These are phyloP conservation scores for Myxozyma monticola DNA, from an alignment of 805 yeast species.

Conservation along the genomic window DNA sequence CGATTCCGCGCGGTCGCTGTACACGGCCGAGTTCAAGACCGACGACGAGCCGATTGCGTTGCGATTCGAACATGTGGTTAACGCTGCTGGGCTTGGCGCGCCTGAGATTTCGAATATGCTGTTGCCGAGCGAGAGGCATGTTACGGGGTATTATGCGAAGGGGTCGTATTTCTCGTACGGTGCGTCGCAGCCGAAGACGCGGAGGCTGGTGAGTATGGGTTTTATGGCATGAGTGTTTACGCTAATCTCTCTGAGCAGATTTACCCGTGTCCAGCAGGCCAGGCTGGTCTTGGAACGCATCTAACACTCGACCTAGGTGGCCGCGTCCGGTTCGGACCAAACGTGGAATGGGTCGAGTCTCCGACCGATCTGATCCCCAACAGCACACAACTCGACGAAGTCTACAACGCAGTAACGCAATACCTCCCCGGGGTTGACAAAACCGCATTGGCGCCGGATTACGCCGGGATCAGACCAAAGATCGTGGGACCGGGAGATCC, in stretches of 20 bases:
- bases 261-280: constrained; percentile 77
- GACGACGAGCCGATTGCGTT: constrained; percentile 41
- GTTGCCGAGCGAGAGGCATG: constrained; percentile 60
- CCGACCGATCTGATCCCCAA: constrained; percentile 38
- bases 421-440: constrained; percentile 63
- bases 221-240: constrained; percentile 11
- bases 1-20: constrained; percentile 12
- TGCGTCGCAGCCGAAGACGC: constrained; percentile 50
- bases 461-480: constrained; percentile 85
- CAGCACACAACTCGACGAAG: constrained; percentile 50
- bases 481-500: constrained; percentile 48
- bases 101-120: constrained; percentile 68
- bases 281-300: constrained; percentile 82
- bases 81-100: constrained; percentile 80
- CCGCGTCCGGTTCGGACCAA: constrained; percentile 82
- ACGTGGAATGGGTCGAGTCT: constrained; percentile 68
- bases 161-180: constrained; percentile 75
- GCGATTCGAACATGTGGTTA: constrained; percentile 59
- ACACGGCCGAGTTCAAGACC: constrained; percentile 32
- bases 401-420: constrained; percentile 56
- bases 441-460: constrained; percentile 60
- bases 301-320: constrained; percentile 81
- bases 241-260: constrained; percentile 41
- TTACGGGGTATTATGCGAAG: constrained; percentile 68
- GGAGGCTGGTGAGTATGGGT: constrained; percentile 42